Conservation (phyloP, 257 asterid species). For the Misopates orontium region DNA sequence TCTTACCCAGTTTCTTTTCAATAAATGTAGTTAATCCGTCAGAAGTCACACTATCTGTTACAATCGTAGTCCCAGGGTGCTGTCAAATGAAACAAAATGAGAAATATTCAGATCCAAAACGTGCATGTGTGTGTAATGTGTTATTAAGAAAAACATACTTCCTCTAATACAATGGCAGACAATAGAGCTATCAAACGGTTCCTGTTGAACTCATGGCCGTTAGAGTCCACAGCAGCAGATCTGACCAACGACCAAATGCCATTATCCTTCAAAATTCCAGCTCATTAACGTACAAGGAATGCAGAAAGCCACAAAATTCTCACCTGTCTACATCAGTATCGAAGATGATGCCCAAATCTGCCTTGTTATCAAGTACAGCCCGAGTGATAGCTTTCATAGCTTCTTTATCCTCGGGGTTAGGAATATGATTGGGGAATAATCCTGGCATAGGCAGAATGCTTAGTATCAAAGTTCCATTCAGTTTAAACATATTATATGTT, state of each 20-base stretch:
- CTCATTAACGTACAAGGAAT: constrained; percentile 14
- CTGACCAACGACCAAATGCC: constrained; percentile 38
- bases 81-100: constrained; percentile 39
- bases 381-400: constrained; percentile 91
- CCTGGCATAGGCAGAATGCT: constrained; percentile 47
- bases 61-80: constrained; percentile 98
- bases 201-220: constrained; percentile 82
- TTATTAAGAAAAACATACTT: constrained; percentile 49
- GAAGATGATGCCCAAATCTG: constrained; percentile 96
- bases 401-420: constrained; percentile 95
- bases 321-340: constrained; percentile 99
- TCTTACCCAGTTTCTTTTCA: constrained; percentile 88
- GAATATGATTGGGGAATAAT: constrained; percentile 96
- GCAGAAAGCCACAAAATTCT: constrained; percentile 18
- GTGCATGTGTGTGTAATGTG: constrained; percentile 12
- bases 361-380: constrained; percentile 81
- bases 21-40: constrained; percentile 95
- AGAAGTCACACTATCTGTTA: constrained; percentile 97
- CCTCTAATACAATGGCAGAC: constrained; percentile 95
- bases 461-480: constrained; percentile 24
- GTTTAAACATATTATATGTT: background rate
- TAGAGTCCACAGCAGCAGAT: constrained; percentile 99
- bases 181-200: constrained; percentile 93
- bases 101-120: constrained; percentile 23
- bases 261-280: constrained; percentile 23